Conservation (phyloP, 2,329 filamentous ascomycete species). For the Aspergillus intermedius region DNA sequence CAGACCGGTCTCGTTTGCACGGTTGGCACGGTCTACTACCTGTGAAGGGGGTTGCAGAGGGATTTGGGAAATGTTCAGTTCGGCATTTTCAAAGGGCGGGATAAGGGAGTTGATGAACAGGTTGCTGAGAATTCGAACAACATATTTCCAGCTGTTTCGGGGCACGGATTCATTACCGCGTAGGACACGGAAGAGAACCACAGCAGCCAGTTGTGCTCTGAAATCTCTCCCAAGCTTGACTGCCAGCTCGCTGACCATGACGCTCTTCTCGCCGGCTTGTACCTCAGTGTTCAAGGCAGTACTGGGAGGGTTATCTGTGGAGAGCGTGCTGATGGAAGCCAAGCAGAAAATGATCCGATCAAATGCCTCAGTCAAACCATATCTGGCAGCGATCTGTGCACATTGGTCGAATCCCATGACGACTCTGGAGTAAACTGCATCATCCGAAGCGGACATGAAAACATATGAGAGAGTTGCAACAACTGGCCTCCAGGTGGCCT, state of each 20-base stretch:
- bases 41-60: conserved; percentile 87
- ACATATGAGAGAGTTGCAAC: conserved; percentile 94
- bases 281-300: conserved; percentile 92
- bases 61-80: conserved; percentile 69
- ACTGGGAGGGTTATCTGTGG: conserved; percentile 67
- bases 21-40: conserved; percentile 79
- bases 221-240: conserved; percentile 93
- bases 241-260: conserved; percentile 97
- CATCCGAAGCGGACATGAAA: conserved; percentile 97
- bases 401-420: conserved; percentile 95
- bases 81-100: conserved; percentile 68
- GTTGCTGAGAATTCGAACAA: conserved; percentile 89
- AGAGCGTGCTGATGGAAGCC: conserved; percentile 82
- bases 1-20: conserved; percentile 71
- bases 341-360: conserved; percentile 90
- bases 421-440: conserved; percentile 87
- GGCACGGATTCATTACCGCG: conserved; percentile 76
- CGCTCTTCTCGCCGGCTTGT: conserved; percentile 80
- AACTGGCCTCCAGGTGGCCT: conserved; percentile 90
- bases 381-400: conserved; percentile 81
- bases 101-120: conserved; percentile 93
- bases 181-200: conserved; percentile 91
- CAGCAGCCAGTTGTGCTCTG: conserved; percentile 83
- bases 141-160: conserved; percentile 52
- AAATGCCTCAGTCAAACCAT: conserved; percentile 74